Base-by-base conservation (phyloP, 352 stramenopile genomes). In the Globisporangium megalacanthum region DNA sequence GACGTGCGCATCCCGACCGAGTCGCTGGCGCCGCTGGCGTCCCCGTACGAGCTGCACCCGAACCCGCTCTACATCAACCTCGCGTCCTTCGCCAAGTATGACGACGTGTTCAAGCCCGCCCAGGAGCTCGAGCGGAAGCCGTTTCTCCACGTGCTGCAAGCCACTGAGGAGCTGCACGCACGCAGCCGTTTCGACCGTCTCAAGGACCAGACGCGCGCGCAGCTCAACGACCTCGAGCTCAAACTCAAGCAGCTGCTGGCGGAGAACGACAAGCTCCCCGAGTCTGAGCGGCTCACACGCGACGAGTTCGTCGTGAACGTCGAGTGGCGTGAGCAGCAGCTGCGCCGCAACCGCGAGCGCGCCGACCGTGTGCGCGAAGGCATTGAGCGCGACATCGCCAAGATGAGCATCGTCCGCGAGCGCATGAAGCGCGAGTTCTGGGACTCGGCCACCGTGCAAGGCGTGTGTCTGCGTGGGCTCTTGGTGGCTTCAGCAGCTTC, bases 341-440 rank as follows among this genome's bases (percentile, higher is more conserved):
- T 83, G 22, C 60, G 61, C 3, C 52, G 76, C 50, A 90, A 95
- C 50, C 62, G 74, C 15, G 68, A 70, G 10, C 66, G 72, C 2
- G 81, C 86, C 6, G 63, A 89, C n/a, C 67, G 68, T 10, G 75
- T 95, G 3, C 76, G 78, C 4, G 70, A 86, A 19, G 69, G 75
- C 15, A 92, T 96, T 35, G 58, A 74, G 42, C 73, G 66, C 4
- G 83, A 96, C 35, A 65, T 96, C 20, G 73, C 79, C 4, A 77
- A 84, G 22, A 88, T 89, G 66, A 78, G 73, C 25, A 77, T 96
- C 48, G 70, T 96, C 3, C 78, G 81, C 4, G 75, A 89, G 48
- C 77, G 89, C 33, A 96, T 98, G 79, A 90, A 88, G 69, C 58
- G 55, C n/a, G 89, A 97, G 64, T 97, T 94, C 60, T 98, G 89